Base-by-base conservation (phyloP, 805 yeast genomes). In the Wickerhamomyces tratensis region DNA sequence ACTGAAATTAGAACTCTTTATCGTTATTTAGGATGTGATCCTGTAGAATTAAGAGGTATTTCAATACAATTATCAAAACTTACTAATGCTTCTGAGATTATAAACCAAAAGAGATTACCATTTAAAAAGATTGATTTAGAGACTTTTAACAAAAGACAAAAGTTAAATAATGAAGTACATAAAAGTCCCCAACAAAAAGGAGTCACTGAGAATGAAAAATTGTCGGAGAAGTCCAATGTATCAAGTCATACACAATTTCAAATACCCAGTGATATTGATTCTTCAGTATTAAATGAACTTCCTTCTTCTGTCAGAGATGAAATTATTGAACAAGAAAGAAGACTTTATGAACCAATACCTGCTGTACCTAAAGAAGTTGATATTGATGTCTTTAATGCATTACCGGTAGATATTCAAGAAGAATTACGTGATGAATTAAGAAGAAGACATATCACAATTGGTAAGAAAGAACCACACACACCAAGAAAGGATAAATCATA, bases 31-130 rank as follows among this genome's bases (percentile, higher is more conserved):
- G 71, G 72, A 31, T 71, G 84, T 39, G 80, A 82, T 1, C 81
- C 85, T 0, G 54, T 57, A 12, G 95, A 86, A 34, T 59, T 89
- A 9, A 64, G 97, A 39, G 97, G 97, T 0, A 62, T 91, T 5
- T 82, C 94, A 0, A 66, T 91, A 1, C 83, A 79, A 27, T 68
- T 87, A 62, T 69, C 72, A 7, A 77, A 76, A 49, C 64, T 89
- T 33, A 65, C 65, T n/a, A 69, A 46, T 25, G 53, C 51, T 34
- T 51, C 48, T 25, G 49, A 51, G 5, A 49, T 46, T 11, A 48
- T 45, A 2, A 57, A 51, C 34, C 70, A 67, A 43, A 59, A 53
- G 55, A 58, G 56, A 35, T 46, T 69, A 12, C 64, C 64, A 2
- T 66, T 65, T 38, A 51, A 50, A 36, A 59, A 49, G 38, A 43